Conservation (phyloP, 176 grass and related monocot species). For the Avena atlantica region DNA sequence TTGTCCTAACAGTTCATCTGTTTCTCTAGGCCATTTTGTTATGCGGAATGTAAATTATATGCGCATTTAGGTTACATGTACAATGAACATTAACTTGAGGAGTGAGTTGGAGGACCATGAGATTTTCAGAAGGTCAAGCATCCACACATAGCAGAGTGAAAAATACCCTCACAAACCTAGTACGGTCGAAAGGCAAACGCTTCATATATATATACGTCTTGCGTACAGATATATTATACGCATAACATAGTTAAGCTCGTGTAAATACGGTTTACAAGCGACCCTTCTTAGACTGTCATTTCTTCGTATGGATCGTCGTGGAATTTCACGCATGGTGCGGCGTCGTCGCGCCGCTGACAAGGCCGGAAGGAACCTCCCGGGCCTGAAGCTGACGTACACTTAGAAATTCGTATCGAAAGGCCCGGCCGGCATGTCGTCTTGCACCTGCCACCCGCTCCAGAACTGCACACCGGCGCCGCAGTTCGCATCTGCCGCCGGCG, state of each 20-base stretch:
- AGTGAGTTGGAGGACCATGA: background rate
- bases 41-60: background rate
- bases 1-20: background rate
- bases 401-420: slow-evolving; percentile 42
- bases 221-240: background rate
- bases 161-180: background rate
- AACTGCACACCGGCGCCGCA: slow-evolving; percentile 47
- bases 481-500: slow-evolving; percentile 31
- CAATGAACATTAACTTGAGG: background rate
- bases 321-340: background rate
- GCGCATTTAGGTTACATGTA: background rate
- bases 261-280: background rate
- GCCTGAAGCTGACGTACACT: background rate
- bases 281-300: background rate
- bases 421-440: slow-evolving; percentile 41
- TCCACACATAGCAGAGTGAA: background rate
- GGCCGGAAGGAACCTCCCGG: background rate
- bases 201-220: background rate
- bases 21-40: no score
- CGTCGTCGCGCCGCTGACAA: background rate
- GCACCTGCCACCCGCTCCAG: slow-evolving; percentile 49
- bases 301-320: background rate
- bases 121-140: no score
- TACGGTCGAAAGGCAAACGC: background rate
- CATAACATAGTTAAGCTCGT: background rate